These are phyloP conservation scores for Leishmania turanica DNA, from an alignment of 208 protist species.

Conservation along the genomic window DNA sequence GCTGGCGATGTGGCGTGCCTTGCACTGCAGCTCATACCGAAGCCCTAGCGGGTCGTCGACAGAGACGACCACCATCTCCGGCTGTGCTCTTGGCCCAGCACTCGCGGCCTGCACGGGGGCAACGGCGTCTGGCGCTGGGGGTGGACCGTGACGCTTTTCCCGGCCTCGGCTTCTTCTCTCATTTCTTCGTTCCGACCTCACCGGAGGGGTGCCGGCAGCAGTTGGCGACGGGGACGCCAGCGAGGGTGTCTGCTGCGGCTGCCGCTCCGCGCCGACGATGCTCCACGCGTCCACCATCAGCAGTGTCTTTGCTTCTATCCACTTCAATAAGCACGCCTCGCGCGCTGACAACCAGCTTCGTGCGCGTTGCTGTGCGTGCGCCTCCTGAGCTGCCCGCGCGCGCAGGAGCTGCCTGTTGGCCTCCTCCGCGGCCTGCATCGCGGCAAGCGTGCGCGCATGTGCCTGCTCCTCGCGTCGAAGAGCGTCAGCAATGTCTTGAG, in stretches of 20 bases:
- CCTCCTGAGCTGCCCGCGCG: background rate
- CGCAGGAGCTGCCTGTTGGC: background rate
- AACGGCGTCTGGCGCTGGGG: background rate
- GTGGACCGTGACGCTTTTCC: background rate
- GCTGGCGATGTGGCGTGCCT: constrained; percentile 34
- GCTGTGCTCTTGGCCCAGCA: background rate
- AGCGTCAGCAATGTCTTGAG: background rate
- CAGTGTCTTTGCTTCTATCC: constrained; percentile 9
- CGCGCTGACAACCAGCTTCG: constrained; percentile 17
- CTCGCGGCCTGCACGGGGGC: background rate
- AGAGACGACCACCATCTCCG: constrained; percentile 27
- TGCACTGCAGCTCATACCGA: constrained; percentile 39
- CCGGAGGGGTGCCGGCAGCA: background rate
- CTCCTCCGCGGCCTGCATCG: constrained; percentile 11
- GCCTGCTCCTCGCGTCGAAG: constrained; percentile 14
- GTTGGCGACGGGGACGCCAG: background rate
- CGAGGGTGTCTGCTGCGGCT: background rate
- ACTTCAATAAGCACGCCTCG: constrained; percentile 9
- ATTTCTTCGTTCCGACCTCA: background rate
- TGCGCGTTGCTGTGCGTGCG: background rate
- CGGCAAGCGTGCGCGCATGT: constrained; percentile 11
- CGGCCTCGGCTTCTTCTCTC: background rate
- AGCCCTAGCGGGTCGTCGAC: constrained; percentile 39
- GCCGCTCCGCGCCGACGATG: background rate
- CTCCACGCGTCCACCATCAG: constrained; percentile 2